Conservation (phyloP, 495 filamentous ascomycete genomes). For the Podospora comata region DNA sequence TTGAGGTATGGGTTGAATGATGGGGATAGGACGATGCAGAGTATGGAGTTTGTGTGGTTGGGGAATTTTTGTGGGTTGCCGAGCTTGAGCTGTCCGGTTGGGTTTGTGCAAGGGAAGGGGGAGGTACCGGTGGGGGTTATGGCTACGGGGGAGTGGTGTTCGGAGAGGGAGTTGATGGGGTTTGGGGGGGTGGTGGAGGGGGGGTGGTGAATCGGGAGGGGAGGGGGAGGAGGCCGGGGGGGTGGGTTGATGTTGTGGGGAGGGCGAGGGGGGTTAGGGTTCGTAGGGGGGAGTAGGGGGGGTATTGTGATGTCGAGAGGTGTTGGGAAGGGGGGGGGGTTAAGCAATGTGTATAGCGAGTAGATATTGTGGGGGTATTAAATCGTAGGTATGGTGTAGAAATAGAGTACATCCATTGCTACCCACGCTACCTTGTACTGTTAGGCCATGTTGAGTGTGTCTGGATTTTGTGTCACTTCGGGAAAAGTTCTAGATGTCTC, state of each 20-base stretch:
- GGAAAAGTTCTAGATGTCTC: not conserved
- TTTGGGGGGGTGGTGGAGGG: conserved; percentile 66
- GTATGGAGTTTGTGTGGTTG: conserved; percentile 83
- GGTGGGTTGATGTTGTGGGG: conserved; percentile 36
- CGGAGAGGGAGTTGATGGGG: conserved; percentile 65
- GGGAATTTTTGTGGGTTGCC: conserved; percentile 80
- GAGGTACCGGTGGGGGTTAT: conserved; percentile 73
- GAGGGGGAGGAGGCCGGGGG: conserved; percentile 22
- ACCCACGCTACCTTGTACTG: too few species aligned
- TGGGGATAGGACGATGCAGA: conserved; percentile 63
- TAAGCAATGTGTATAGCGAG: too few species aligned
- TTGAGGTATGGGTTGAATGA: conserved; percentile 67
- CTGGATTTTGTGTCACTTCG: not conserved
- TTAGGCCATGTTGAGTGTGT: too few species aligned
- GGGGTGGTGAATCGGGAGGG: conserved; percentile 24
- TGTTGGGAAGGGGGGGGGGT: not conserved
- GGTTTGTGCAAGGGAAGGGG: conserved; percentile 51
- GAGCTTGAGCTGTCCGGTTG: conserved; percentile 65
- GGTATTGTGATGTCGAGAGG: not conserved
- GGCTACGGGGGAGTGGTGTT: conserved; percentile 80
- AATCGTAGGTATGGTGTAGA: too few species aligned
- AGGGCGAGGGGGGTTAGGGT: conserved; percentile 12
- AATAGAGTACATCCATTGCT: too few species aligned
- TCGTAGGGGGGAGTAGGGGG: conserved; percentile 4
- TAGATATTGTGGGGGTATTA: too few species aligned